Percentiles rank a stretch among this genome's conserved stretches.
phyloP scores from a whole-genome alignment of 2,329 filamentous ascomycete genomes.

The Aspergillus jensenii region DNA sequence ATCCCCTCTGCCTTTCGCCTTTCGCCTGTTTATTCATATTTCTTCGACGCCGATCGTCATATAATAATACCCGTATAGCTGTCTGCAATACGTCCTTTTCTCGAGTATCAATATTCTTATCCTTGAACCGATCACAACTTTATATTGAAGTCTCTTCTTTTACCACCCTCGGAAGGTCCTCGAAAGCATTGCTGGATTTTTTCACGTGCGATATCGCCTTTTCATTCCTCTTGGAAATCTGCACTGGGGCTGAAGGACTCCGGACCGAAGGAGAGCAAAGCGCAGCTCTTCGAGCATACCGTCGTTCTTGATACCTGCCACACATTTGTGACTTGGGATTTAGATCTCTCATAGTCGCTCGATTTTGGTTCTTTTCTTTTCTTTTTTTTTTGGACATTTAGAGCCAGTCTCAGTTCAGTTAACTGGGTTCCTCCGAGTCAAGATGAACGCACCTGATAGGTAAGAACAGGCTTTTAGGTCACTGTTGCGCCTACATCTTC shows the following conservation, averaged over 20 bases:
- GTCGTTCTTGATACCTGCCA: neutral
- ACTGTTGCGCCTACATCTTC: neutral
- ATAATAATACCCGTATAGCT: neutral
- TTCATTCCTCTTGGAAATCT: neutral
- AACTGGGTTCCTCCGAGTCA: conserved; percentile 11
- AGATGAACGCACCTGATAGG: conserved; percentile 51
- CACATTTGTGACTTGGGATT: neutral
- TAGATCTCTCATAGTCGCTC: neutral
- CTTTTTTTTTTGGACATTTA: neutral
- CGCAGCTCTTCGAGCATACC: neutral
- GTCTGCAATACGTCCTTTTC: neutral
- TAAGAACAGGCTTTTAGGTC: conserved; percentile 29
- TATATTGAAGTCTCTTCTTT: neutral
- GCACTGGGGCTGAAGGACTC: neutral
- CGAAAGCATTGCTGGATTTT: neutral
- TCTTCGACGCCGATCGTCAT: neutral
- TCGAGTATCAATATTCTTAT: neutral
- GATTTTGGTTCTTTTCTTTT: neutral
- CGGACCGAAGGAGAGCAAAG: neutral
- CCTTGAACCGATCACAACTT: neutral
- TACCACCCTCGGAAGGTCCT: neutral
- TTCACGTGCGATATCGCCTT: neutral
- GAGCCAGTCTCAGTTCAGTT: neutral
- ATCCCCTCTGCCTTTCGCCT: neutral
- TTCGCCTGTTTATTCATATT: neutral